A percentile compares a stretch with the other conserved stretches of the same genome.
Conservation (phyloP, 2,329 filamentous ascomycete genomes). For the Calonectria montana region DNA sequence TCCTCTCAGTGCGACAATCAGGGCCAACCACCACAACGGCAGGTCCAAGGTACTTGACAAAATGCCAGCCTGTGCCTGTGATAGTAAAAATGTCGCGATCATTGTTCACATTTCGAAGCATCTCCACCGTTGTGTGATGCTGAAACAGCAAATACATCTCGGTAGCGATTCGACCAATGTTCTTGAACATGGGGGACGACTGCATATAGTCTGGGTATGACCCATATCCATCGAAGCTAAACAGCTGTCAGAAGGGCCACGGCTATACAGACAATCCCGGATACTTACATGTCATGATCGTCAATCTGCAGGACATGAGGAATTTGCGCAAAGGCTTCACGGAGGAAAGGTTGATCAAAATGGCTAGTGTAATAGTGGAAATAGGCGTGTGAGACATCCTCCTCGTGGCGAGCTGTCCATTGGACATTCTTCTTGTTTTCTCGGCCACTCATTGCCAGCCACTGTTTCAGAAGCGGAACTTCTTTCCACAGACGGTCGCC, state of each 20-base stretch:
- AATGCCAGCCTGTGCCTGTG: conserved; percentile 98
- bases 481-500: conserved; percentile 97
- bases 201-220: conserved; percentile 99
- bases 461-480: conserved; percentile 91
- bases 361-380: conserved; percentile 99
- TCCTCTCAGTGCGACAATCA: conserved; percentile 92
- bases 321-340: conserved; percentile 97
- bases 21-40: conserved; percentile 90
- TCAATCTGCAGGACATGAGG: conserved; percentile 93
- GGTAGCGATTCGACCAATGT: conserved; percentile 93
- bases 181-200: conserved; percentile 96
- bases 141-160: conserved; percentile 99
- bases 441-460: conserved; percentile 92
- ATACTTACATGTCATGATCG: conserved; percentile 95
- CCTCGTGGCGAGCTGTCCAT: conserved; percentile 95
- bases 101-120: conserved; percentile 87
- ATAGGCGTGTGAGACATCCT: conserved; percentile 95
- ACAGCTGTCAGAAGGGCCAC: conserved; percentile 24
- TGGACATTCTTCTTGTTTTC: conserved; percentile 90
- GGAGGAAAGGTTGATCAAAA: conserved; percentile 94
- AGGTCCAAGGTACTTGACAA: conserved; percentile 95
- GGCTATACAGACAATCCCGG: background rate
- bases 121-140: conserved; percentile 94
- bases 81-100: conserved; percentile 96
- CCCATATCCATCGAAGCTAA: conserved; percentile 94